These are phyloP conservation scores for Aotearoamyces nothofagi DNA, from an alignment of 2,329 filamentous ascomycete species.

Conservation along the genomic window DNA sequence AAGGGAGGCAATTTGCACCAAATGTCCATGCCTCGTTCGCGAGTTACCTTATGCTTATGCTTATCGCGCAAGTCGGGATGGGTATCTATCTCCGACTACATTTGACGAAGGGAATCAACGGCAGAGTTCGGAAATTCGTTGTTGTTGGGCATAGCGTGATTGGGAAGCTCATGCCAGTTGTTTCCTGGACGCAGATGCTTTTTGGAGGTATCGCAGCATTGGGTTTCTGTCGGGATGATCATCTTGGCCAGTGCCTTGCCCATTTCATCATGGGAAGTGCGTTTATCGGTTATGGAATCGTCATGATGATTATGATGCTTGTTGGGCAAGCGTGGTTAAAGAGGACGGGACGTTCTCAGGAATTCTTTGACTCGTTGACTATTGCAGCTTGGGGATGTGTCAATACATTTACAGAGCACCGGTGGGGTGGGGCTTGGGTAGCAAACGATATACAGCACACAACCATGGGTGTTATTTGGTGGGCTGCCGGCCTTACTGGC, in stretches of 20 bases:
- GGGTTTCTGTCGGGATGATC: slow-evolving; percentile 86
- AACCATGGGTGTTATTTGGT: slow-evolving; percentile 99
- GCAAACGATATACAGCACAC: slow-evolving; percentile 95
- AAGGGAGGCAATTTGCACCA: slow-evolving; percentile 68
- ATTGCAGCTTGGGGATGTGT: slow-evolving; percentile 94
- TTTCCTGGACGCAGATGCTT: slow-evolving; percentile 86
- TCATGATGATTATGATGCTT: slow-evolving; percentile 72
- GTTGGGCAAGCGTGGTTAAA: slow-evolving; percentile 82
- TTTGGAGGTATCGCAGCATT: slow-evolving; percentile 88
- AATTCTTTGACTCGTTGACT: slow-evolving; percentile 87
- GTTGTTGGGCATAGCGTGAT: slow-evolving; percentile 64
- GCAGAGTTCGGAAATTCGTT: slow-evolving; percentile 56
- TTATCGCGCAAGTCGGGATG: slow-evolving; percentile 61
- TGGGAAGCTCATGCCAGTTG: slow-evolving; percentile 75
- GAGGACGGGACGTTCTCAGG: slow-evolving; percentile 72
- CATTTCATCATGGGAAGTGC: slow-evolving; percentile 99
- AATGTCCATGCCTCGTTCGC: slow-evolving; percentile 78
- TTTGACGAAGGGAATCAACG: slow-evolving; percentile 71
- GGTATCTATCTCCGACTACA: slow-evolving; percentile 85
- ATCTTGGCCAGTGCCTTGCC: slow-evolving; percentile 80
- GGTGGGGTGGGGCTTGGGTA: slow-evolving; percentile 81
- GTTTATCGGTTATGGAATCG: slow-evolving; percentile 85
- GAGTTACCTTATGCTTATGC: slow-evolving; percentile 62
- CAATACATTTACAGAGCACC: slow-evolving; percentile 96
- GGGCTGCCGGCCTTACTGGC: slow-evolving; percentile 80